A percentile compares a stretch with the other conserved stretches of the same genome.
Evolutionary conservation across 2,329 filamentous ascomycete species (phyloP).

Genomic region (Colletotrichum liaoningense): DNA sequence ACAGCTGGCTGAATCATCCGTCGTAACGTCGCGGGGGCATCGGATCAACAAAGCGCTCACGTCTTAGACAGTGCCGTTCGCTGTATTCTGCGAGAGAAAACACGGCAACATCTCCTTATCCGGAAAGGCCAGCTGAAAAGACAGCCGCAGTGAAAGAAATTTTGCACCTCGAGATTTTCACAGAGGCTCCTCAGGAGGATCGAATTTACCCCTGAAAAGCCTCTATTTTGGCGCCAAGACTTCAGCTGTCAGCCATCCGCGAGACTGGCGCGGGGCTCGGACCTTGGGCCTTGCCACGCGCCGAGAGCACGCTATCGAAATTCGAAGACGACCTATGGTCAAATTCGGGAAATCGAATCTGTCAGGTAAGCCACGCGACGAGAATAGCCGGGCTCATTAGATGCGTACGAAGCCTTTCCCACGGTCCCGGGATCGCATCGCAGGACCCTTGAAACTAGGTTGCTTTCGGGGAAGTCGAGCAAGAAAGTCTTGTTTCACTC

Average conservation of each 20-base stretch:
- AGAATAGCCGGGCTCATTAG: neutral
- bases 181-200: neutral
- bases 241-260: conserved; percentile 20
- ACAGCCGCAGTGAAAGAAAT: neutral
- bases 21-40: neutral
- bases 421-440: neutral
- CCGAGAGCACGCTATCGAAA: conserved; percentile 19
- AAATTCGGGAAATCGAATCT: neutral
- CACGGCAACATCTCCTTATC: neutral
- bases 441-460: neutral
- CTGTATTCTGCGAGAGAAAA: too few species aligned
- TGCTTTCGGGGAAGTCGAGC: neutral
- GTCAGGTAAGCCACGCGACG: neutral
- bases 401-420: conserved; percentile 2
- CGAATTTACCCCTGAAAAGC: conserved; percentile 21
- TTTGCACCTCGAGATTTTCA: neutral
- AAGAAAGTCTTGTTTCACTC: neutral
- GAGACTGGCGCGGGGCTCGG: conserved; percentile 13
- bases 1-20: neutral
- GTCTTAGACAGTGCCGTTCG: neutral
- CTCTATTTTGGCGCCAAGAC: conserved; percentile 11
- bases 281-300: conserved; percentile 17
- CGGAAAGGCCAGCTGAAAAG: neutral
- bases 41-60: neutral
- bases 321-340: neutral